Conservation (phyloP, 352 stramenopile genomes). For the Discostella stelligera region DNA sequence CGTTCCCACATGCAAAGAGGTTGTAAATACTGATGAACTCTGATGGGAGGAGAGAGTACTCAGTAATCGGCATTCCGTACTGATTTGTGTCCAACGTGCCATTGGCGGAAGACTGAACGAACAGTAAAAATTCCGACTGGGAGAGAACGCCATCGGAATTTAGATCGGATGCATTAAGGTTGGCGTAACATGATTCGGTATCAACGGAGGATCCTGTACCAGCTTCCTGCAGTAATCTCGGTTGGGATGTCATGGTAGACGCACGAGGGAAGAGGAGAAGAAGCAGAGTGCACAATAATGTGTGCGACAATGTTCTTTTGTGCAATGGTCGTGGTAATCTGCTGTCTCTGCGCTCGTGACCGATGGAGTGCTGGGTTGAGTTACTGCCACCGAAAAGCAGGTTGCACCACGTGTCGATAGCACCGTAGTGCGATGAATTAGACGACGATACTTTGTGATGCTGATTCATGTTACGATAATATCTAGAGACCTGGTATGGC, state of each 20-base stretch:
- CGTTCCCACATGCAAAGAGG: slow-evolving; percentile 39
- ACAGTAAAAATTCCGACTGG: slow-evolving; percentile 38
- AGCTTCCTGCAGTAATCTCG: background rate
- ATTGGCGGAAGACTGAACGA: slow-evolving; percentile 19
- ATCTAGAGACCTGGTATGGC: too few species aligned
- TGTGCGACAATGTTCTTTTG: background rate
- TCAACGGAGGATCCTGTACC: slow-evolving; percentile 7
- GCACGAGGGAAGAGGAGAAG: background rate
- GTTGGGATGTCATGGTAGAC: background rate
- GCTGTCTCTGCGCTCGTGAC: background rate
- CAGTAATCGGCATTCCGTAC: slow-evolving; percentile 29
- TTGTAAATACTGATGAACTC: slow-evolving; percentile 42
- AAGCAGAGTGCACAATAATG: background rate
- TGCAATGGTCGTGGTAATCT: background rate
- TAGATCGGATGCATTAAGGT: slow-evolving; percentile 20
- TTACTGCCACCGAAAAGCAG: background rate
- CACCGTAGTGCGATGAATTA: background rate
- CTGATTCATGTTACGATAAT: background rate
- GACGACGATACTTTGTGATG: background rate
- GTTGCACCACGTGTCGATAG: background rate
- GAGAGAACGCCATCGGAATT: slow-evolving; percentile 24
- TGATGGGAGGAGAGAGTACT: slow-evolving; percentile 23
- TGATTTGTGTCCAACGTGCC: slow-evolving; percentile 17
- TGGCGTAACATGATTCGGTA: slow-evolving; percentile 29
- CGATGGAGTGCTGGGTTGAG: background rate